phyloP scores from a whole-genome alignment of 1,284 basidiomycete genomes.

The Leccinum fallax region DNA sequence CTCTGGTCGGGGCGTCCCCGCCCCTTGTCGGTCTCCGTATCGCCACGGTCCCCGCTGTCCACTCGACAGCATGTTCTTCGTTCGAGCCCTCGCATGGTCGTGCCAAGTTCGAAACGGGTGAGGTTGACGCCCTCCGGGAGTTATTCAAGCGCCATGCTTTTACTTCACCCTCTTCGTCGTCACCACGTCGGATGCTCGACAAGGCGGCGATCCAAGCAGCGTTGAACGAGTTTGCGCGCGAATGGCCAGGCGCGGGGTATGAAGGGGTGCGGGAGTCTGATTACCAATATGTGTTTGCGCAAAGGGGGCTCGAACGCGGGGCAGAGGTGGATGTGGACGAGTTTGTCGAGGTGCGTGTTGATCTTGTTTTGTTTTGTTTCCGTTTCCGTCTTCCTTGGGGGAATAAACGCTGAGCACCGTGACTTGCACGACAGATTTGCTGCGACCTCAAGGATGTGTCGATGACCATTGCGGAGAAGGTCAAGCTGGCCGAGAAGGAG shows the following conservation, averaged over 20 bases:
- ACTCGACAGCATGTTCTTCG: constrained; percentile 30
- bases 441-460: constrained; percentile 83
- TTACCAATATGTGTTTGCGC: constrained; percentile 72
- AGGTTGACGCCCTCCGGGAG: constrained; percentile 60
- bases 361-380: neutral
- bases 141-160: constrained; percentile 52
- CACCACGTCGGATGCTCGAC: constrained; percentile 23
- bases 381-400: neutral
- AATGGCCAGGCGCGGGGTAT: constrained; percentile 54
- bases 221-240: constrained; percentile 39
- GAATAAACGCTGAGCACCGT: neutral
- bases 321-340: constrained; percentile 71
- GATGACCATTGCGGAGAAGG: constrained; percentile 48
- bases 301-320: constrained; percentile 66
- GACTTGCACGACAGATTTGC: constrained; percentile 55
- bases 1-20: constrained; percentile 15
- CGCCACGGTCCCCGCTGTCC: constrained; percentile 19
- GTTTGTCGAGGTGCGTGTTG: constrained; percentile 68
- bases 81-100: constrained; percentile 46
- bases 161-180: constrained; percentile 19
- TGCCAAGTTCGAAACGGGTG: constrained; percentile 69
- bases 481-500: constrained; percentile 41
- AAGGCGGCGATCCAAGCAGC: constrained; percentile 41
- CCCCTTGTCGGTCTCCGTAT: neutral
- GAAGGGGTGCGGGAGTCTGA: constrained; percentile 57